phyloP scores from a whole-genome alignment of 1,284 basidiomycete species.

The Omphalotus olearius region DNA sequence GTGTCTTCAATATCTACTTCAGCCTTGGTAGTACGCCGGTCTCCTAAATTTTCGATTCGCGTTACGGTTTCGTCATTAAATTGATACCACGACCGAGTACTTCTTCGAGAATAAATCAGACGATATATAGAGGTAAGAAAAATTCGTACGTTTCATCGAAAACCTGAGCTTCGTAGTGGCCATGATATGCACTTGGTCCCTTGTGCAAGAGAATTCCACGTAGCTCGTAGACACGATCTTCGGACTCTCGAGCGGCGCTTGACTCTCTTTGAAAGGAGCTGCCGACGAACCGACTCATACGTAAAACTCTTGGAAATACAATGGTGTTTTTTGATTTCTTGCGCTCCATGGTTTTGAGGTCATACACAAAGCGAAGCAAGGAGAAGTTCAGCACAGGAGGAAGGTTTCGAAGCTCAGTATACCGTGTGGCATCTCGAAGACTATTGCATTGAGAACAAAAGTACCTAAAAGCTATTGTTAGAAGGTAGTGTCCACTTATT shows the following conservation, averaged over 20 bases:
- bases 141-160: conserved; percentile 65
- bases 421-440: conserved; percentile 75
- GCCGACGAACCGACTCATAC: conserved; percentile 66
- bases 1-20: conserved; percentile 22
- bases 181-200: conserved; percentile 84
- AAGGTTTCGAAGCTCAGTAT: conserved; percentile 60
- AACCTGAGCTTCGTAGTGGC: conserved; percentile 90
- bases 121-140: background rate
- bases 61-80: conserved; percentile 85
- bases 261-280: conserved; percentile 13
- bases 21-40: conserved; percentile 25
- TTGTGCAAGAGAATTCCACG: conserved; percentile 82
- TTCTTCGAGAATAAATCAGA: conserved; percentile 24
- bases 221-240: conserved; percentile 62
- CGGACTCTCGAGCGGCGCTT: conserved; percentile 4
- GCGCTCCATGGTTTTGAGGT: conserved; percentile 69
- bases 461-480: conserved; percentile 51
- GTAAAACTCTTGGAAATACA: conserved; percentile 66
- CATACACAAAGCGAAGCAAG: conserved; percentile 85
- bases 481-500: background rate
- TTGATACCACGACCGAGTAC: conserved; percentile 77
- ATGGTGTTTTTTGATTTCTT: conserved; percentile 82
- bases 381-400: conserved; percentile 89
- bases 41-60: conserved; percentile 51
- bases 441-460: conserved; percentile 67